Evolutionary conservation across 202 grass and related monocot genomes (phyloP), one percentile per base, ranked within the genome.

Genomic region (Zoysia matrella): DNA sequence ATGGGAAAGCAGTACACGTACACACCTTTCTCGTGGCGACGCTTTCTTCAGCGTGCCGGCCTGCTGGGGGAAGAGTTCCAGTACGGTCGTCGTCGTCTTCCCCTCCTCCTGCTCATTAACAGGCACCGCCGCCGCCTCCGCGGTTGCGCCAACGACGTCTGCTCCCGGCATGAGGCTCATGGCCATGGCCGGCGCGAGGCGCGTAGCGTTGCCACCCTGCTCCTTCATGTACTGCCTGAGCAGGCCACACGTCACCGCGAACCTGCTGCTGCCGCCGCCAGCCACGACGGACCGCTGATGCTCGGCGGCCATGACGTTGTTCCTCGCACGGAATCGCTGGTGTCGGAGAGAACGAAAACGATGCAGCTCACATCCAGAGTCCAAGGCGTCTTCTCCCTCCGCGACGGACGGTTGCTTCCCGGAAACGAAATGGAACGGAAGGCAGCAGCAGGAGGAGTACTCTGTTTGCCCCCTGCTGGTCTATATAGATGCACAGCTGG

Each of bases 161-260:
- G 78, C 79, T 40, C 81, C 87, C 0, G 94, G 83, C 84, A 82
- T 69, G 78, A 97, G 68, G 76, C 60, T 67, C 81, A 89, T 87
- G 43, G 92, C 80, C 9, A 80, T 52, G 51, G 77, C 84, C 7
- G 88, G 88, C 30, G 78, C 73, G 36, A 82, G 55, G 67, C 73
- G 2, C 18, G 6, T 6, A 6, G 16, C 15, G 22, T 68, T 73
- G 78, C 87, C 74, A 10, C 64, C 78, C 61, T 86, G 83, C 48
- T 88, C 86, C 88, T 82, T 94, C 80, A 97, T 83, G 94, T 81
- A 94, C 83, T 88, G 87, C 42, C 91, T 73, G 12, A 94, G 86
- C 47, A 89, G 79, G 72, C 87, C 84, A 40, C 80, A 94, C 53
- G 91, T 84, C 56, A 81, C 75, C 8, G 91, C 88, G 49, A 97